A percentile compares a stretch with the other conserved stretches of the same genome.
These are phyloP conservation scores for Stereum hirsutum DNA, from an alignment of 1,284 basidiomycete genomes.

Conservation along the genomic window DNA sequence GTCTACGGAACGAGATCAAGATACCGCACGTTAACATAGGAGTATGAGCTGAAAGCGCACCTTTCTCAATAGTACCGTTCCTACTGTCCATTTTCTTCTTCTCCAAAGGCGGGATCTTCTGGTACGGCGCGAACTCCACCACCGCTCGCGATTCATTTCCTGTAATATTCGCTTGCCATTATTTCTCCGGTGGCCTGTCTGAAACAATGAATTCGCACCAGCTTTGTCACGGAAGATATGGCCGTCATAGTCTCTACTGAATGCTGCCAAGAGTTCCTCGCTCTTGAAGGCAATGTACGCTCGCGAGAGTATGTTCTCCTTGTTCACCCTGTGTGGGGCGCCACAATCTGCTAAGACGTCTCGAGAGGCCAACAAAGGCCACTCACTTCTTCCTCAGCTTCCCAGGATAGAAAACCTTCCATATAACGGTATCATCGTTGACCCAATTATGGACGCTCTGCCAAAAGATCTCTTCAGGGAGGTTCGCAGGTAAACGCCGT, in stretches of 20 bases:
- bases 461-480: conserved; percentile 94
- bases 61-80: conserved; percentile 72
- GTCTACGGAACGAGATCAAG: too few relatives aligned
- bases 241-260: conserved; percentile 85
- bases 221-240: conserved; percentile 89
- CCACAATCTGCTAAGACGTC: neutral
- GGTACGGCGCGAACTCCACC: conserved; percentile 92
- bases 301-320: conserved; percentile 77
- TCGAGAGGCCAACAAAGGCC: neutral
- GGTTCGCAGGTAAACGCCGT: conserved; percentile 81
- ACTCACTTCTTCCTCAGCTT: conserved; percentile 67
- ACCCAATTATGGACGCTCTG: conserved; percentile 83
- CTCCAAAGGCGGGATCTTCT: conserved; percentile 72
- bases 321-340: conserved; percentile 51
- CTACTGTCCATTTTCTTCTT: conserved; percentile 66
- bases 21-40: too few relatives aligned
- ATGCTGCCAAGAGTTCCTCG: conserved; percentile 61
- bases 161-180: conserved; percentile 22
- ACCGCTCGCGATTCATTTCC: conserved; percentile 83
- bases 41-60: too few relatives aligned
- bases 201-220: conserved; percentile 37
- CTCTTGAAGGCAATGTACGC: conserved; percentile 89
- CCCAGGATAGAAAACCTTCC: conserved; percentile 63
- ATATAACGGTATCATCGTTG: conserved; percentile 58
- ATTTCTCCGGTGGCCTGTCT: neutral